Percentiles rank a stretch among this genome's conserved stretches.
Evolutionary conservation across 805 yeast species (phyloP).

Genomic region (Martiniozyma abietophila): DNA sequence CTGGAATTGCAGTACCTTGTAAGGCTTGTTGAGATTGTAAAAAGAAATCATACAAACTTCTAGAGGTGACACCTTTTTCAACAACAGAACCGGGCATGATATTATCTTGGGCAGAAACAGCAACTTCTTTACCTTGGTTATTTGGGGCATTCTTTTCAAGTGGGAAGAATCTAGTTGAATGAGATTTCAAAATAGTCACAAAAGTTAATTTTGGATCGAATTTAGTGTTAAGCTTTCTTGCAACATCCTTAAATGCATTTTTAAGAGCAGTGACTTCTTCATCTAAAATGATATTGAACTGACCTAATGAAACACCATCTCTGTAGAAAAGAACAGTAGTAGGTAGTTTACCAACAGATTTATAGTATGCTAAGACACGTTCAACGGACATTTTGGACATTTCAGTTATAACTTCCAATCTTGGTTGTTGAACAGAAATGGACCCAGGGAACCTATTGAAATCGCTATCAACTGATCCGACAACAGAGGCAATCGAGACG

Average conservation of each 20-base stretch:
- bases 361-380: conserved; percentile 16
- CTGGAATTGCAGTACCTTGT: conserved; percentile 28
- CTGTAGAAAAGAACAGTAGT: conserved; percentile 22
- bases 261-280: conserved; percentile 22
- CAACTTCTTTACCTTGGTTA: conserved; percentile 13
- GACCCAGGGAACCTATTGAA: conserved; percentile 23
- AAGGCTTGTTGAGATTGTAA: conserved; percentile 26
- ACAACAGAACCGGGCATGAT: conserved; percentile 25
- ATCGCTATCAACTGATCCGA: conserved; percentile 17
- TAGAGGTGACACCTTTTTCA: conserved; percentile 26
- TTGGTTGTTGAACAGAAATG: conserved; percentile 17
- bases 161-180: conserved; percentile 26
- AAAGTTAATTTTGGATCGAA: conserved; percentile 24
- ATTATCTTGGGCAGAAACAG: conserved; percentile 18
- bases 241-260: conserved; percentile 15
- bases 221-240: conserved; percentile 10
- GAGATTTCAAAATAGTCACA: conserved; percentile 18
- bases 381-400: conserved; percentile 21
- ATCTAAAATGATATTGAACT: conserved; percentile 22
- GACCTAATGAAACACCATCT: conserved; percentile 28
- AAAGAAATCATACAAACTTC: conserved; percentile 23
- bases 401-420: conserved; percentile 17
- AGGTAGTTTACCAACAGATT: conserved; percentile 19
- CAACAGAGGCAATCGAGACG: conserved; percentile 18
- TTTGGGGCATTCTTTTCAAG: conserved; percentile 19